Evolutionary conservation across 495 filamentous ascomycete species (phyloP), one percentile per base, ranked within the genome.

Genomic region (Penicillium dipodomyicola): DNA sequence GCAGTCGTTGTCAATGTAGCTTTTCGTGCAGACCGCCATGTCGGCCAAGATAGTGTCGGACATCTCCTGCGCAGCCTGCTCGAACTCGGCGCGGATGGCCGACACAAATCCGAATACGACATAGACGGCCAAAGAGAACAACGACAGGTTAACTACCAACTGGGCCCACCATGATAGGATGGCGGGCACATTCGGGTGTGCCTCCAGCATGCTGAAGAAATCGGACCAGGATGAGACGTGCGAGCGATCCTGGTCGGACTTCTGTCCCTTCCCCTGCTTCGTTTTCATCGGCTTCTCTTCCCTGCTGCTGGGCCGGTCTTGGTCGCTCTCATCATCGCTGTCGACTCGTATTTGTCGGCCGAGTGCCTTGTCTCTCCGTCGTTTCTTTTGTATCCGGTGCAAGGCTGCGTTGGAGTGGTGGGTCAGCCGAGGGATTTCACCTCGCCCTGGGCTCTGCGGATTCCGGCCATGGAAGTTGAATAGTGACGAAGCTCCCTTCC

Each of bases 81-180:
- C 76, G 17, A 98, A 85, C 65, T 98, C 94, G 22, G 80, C 72
- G 3, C 83, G 84, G 43, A 98, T 84, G 6, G 90, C 85, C 20
- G 77, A 67, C 61, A 88, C 81, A 70, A 92, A 82, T 15, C 78
- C 77, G 63, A 85, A 90, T 32, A 91, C 73, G n/a, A 87, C 75
- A 67, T 87, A 92, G 19, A 93, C 76, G 10, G 84, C 76, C 10
- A 84, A 71, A 40, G 80, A 73, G 10, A 90, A 81, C 5, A 96
- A 74, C 57, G 88, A 79, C 57, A 89, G 57, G 65, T 96, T 97
- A 65, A 96, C 85, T 9, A 82, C 69, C 40, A 97, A 78, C 59
- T 93, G 89, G 12, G 91, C 74, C 82, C 92, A 98, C 70, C 83
- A 88, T 27, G 91, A 91, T 20, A 97, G 75, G 49, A 96, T 88